phyloP scores from a whole-genome alignment of 2,329 filamentous ascomycete species.

The Dendrostoma leiphaemia region DNA sequence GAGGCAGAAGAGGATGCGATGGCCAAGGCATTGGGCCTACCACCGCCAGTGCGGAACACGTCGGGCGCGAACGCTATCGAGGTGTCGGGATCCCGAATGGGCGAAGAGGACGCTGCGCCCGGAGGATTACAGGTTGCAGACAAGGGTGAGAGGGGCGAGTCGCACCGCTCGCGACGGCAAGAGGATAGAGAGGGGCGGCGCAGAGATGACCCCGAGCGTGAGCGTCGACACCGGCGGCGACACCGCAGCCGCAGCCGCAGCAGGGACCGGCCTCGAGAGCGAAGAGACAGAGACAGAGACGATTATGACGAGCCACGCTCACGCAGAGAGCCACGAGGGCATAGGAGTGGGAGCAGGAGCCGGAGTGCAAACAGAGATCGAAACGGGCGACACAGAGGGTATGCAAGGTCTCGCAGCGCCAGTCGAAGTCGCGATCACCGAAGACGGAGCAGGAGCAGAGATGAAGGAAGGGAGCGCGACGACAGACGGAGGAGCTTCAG shows the following conservation, averaged over 20 bases:
- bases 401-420: slow-evolving; percentile 24
- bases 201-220: slow-evolving; percentile 10
- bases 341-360: slow-evolving; percentile 39
- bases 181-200: slow-evolving; percentile 32
- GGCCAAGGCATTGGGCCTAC: slow-evolving; percentile 76
- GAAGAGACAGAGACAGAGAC: slow-evolving; percentile 28
- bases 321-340: slow-evolving; percentile 29
- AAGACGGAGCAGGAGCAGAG: slow-evolving; percentile 15
- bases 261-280: slow-evolving; percentile 27
- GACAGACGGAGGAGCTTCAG: slow-evolving; percentile 24
- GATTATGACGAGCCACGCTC: slow-evolving; percentile 27
- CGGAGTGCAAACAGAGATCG: slow-evolving; percentile 29
- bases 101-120: slow-evolving; percentile 26
- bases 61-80: slow-evolving; percentile 69
- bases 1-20: slow-evolving; percentile 93
- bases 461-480: slow-evolving; percentile 27
- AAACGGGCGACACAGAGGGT: slow-evolving; percentile 29
- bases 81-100: slow-evolving; percentile 42
- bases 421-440: slow-evolving; percentile 30
- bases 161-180: slow-evolving; percentile 18
- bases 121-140: slow-evolving; percentile 29
- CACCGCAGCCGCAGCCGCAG: slow-evolving; percentile 28
- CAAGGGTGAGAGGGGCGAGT: slow-evolving; percentile 22
- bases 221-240: slow-evolving; percentile 17
- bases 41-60: slow-evolving; percentile 59